These are phyloP conservation scores for Cicer pinnatifidum DNA, from an alignment of 306 rosid genomes.

Conservation along the genomic window DNA sequence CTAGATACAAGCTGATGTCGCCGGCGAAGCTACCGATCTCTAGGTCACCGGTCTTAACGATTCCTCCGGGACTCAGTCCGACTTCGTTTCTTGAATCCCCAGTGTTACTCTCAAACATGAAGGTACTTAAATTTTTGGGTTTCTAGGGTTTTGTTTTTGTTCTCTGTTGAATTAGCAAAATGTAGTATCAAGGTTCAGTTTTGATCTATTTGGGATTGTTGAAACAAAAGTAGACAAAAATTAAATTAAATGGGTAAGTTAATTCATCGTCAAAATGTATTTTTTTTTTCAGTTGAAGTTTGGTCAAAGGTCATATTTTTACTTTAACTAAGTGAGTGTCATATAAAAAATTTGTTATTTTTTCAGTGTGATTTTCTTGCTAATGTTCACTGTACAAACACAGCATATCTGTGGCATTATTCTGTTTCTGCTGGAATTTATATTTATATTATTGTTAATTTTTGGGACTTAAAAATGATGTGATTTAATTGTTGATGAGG, in stretches of 20 bases:
- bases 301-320: slow-evolving; percentile 41
- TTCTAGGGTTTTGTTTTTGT: slow-evolving; percentile 35
- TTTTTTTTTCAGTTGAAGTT: slow-evolving; percentile 24
- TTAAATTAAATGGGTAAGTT: slow-evolving; percentile 6
- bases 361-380: slow-evolving; percentile 42
- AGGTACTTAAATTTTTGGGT: slow-evolving; percentile 56
- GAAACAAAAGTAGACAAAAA: background rate
- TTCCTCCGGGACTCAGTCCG: slow-evolving; percentile 92
- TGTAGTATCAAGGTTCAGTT: slow-evolving; percentile 7
- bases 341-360: slow-evolving; percentile 38
- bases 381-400: slow-evolving; percentile 47
- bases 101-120: slow-evolving; percentile 82
- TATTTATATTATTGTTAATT: background rate
- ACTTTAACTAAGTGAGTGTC: slow-evolving; percentile 43
- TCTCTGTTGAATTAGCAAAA: background rate
- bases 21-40: slow-evolving; percentile 99
- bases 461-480: slow-evolving; percentile 45
- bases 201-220: slow-evolving; percentile 48
- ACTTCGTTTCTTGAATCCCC: slow-evolving; percentile 92
- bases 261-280: slow-evolving; percentile 23
- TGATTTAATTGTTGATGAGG: slow-evolving; percentile 63
- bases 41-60: slow-evolving; percentile 74
- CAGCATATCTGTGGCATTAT: slow-evolving; percentile 36
- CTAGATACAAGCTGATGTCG: slow-evolving; percentile 88
- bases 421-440: slow-evolving; percentile 47